Evolutionary conservation across 768 basidiomycete species (phyloP), one percentile per base, ranked within the genome.

Genomic region (Leucogyrophana mollusca): DNA sequence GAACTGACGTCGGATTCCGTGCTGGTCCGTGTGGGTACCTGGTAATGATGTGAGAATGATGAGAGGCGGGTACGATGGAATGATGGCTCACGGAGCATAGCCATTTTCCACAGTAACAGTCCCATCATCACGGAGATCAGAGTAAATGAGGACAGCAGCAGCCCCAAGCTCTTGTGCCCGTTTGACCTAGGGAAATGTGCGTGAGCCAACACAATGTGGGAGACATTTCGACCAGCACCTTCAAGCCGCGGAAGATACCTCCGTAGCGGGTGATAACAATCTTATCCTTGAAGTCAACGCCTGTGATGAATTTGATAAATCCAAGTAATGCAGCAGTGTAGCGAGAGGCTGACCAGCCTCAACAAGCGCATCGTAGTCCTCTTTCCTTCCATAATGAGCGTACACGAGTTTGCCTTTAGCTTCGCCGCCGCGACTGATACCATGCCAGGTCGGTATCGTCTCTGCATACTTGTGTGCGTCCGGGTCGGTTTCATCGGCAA

Each of bases 21-120:
- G 85, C 85, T 4, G 85, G 85, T 2, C 86, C 86, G n/a, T 76
- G 56, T 0, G 86, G 86, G 57, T 87, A 82, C 4, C 73, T 75
- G 22, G 20, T 18, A 37, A 16, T 11, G 25, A 22, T 18, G 18
- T 25, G 8, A 22, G 35, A 22, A 23, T 45, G 16, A 22, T 20
- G 4, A 36, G 2, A 13, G 30, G 30, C 14, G 20, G 36, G 36
- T 30, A 38, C 14, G 43, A 17, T 27, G 32, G 32, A 6, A 13
- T 22, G 18, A 41, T 35, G 17, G 55, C 65, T 38, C 59, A 83
- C 61, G 74, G 54, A 32, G 65, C 62, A 59, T 81, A 80, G 16
- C 82, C 83, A 50, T 83, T 82, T 37, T 68, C 71, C 25, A 67
- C 69, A 1, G 78, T 84, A n/a, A 82, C 76, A 21, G 71, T 68